Percentiles rank a stretch among this genome's conserved stretches.
phyloP scores from a whole-genome alignment of 2,329 filamentous ascomycete species.

The Colletotrichum sp. region DNA sequence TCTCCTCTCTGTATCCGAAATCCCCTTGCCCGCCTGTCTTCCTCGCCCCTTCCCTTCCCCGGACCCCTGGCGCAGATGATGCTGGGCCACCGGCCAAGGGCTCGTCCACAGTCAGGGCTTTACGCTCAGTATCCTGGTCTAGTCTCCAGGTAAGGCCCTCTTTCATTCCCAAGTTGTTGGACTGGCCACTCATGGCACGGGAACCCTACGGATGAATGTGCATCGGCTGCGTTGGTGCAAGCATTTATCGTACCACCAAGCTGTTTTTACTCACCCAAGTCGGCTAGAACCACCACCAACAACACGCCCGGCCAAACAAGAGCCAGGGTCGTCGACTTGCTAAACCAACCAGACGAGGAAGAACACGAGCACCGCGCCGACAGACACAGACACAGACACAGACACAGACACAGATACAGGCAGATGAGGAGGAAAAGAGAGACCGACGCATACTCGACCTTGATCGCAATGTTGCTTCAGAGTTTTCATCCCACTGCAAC shows the following conservation, averaged over 20 bases:
- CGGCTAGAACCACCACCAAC: background rate
- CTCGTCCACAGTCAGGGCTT: background rate
- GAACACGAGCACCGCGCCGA: background rate
- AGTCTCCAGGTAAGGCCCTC: constrained; percentile 10
- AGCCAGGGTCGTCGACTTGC: background rate
- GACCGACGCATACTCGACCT: background rate
- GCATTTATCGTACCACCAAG: constrained; percentile 18
- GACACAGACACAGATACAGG: background rate
- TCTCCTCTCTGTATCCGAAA: background rate
- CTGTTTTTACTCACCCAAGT: background rate
- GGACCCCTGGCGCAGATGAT: constrained; percentile 8
- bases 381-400: background rate
- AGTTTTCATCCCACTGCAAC: background rate
- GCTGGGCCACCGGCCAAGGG: background rate
- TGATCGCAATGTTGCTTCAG: background rate
- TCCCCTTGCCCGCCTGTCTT: background rate
- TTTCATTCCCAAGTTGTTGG: constrained; percentile 20
- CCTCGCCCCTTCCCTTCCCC: background rate
- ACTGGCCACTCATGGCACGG: constrained; percentile 5
- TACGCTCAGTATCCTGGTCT: background rate
- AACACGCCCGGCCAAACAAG: background rate
- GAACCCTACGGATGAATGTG: constrained; percentile 2
- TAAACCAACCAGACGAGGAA: background rate
- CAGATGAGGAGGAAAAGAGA: background rate
- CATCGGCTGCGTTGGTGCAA: constrained; percentile 14